Conservation (phyloP, 768 basidiomycete species). For the Rhodotorula sphaerocarpa region DNA sequence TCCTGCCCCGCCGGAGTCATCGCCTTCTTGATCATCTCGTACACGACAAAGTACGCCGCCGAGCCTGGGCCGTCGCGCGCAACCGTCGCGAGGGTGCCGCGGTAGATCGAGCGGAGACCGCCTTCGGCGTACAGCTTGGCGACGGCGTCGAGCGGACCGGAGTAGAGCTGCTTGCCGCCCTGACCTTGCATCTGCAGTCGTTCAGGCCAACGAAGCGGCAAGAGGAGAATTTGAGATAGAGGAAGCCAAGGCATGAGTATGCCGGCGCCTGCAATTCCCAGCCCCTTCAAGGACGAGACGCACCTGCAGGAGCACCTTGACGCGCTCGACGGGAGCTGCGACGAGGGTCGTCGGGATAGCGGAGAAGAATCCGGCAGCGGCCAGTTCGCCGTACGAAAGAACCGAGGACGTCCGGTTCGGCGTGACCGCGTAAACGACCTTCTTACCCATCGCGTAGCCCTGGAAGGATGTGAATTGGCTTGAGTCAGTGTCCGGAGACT, state of each 20-base stretch:
- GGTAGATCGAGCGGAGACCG: conserved; percentile 79
- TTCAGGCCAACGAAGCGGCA: neutral
- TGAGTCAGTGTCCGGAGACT: no score
- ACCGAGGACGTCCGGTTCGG: conserved; percentile 61
- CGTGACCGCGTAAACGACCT: conserved; percentile 66
- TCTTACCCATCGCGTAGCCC: conserved; percentile 91
- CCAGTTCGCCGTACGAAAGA: conserved; percentile 70
- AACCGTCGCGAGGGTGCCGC: conserved; percentile 87
- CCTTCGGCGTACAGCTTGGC: conserved; percentile 87
- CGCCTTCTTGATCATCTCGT: conserved; percentile 82
- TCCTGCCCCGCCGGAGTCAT: conserved; percentile 72
- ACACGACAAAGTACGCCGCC: conserved; percentile 93
- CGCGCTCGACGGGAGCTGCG: conserved; percentile 92
- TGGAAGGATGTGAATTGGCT: conserved; percentile 41
- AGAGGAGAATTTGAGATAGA: no score
- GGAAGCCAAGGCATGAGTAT: no score
- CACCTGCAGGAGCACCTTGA: conserved; percentile 90
- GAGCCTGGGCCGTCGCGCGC: conserved; percentile 92
- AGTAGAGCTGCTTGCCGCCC: conserved; percentile 66
- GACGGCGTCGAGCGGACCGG: conserved; percentile 84
- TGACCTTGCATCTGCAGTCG: conserved; percentile 82
- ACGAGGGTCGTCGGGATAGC: conserved; percentile 84
- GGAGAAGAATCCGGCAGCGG: conserved; percentile 84
- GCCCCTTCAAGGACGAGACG: no score
- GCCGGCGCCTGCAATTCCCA: no score